Percentiles rank a stretch among this genome's conserved stretches.
Evolutionary conservation across 78 protist genomes (phyloP).

Genomic region (Dictyostelium purpureum): DNA sequence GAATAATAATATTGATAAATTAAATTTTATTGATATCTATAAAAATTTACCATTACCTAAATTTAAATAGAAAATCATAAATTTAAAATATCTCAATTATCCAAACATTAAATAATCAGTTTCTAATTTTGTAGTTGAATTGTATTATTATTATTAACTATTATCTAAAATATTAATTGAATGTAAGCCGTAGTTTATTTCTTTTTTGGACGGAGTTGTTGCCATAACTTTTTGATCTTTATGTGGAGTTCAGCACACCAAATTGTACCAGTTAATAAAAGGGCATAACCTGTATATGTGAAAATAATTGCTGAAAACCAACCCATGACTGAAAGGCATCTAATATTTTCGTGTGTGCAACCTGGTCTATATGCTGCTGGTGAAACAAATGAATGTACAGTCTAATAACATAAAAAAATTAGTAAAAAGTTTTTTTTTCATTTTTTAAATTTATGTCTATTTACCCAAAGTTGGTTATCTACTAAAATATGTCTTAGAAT

Average conservation of each 20-base stretch:
- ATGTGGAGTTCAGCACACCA: constrained; percentile 47
- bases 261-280: constrained; percentile 31
- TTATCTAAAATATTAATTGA: no score
- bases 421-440: no score
- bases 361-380: constrained; percentile 70
- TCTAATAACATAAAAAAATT: no score
- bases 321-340: constrained; percentile 41
- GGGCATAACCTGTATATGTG: constrained; percentile 45
- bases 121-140: no score
- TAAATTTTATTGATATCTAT: no score
- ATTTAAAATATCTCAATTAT: no score
- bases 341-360: constrained; percentile 13
- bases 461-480: constrained; percentile 58
- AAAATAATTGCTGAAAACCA: constrained; percentile 49
- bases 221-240: constrained; percentile 27
- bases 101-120: no score
- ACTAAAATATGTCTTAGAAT: constrained; percentile 46
- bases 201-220: constrained; percentile 31
- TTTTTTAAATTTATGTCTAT: no score
- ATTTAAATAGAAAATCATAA: no score
- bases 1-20: no score
- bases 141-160: no score
- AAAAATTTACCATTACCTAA: no score
- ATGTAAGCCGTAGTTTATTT: neutral
- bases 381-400: neutral